A percentile compares a stretch with the other conserved stretches of the same genome.
Evolutionary conservation across 176 grass and related monocot genomes (phyloP).

Genomic region (Urochloa ruziziensis): DNA sequence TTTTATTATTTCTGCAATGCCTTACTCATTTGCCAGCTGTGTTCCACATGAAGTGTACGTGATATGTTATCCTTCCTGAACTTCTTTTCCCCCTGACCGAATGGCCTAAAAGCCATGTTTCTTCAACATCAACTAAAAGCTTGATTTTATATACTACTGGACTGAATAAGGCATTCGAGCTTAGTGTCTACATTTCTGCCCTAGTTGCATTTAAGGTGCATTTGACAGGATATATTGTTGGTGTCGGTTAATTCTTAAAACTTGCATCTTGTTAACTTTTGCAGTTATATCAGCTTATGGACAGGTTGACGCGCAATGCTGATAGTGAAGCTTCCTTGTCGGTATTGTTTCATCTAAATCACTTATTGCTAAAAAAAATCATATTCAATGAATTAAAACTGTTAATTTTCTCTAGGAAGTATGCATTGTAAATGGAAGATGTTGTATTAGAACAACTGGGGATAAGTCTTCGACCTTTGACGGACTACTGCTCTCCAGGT

Average conservation of each 20-base stretch:
- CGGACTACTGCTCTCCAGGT: constrained; percentile 75
- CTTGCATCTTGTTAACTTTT: constrained; percentile 23
- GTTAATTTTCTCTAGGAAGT: constrained; percentile 57
- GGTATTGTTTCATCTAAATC: constrained; percentile 56
- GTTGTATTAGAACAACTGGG: constrained; percentile 53
- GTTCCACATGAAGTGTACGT: constrained; percentile 18
- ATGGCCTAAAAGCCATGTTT: not conserved
- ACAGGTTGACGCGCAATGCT: constrained; percentile 52
- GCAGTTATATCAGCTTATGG: constrained; percentile 78
- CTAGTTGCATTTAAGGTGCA: not conserved
- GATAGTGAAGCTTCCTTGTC: constrained; percentile 52
- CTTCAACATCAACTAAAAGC: not conserved
- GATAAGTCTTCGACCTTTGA: constrained; percentile 40
- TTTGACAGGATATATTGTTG: not conserved
- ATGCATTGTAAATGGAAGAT: constrained; percentile 72
- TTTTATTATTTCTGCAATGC: not conserved
- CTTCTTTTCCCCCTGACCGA: not conserved
- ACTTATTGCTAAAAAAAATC: constrained; percentile 24
- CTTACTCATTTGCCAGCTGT: not conserved
- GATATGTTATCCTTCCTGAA: constrained; percentile 8
- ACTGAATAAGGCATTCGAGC: not conserved
- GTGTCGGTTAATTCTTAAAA: constrained; percentile 1
- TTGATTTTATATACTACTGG: not conserved
- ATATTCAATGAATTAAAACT: constrained; percentile 15
- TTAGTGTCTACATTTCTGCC: not conserved